A percentile compares a stretch with the other conserved stretches of the same genome.
phyloP scores from a whole-genome alignment of 2,329 filamentous ascomycete species.

The Aspergillus ibericus region DNA sequence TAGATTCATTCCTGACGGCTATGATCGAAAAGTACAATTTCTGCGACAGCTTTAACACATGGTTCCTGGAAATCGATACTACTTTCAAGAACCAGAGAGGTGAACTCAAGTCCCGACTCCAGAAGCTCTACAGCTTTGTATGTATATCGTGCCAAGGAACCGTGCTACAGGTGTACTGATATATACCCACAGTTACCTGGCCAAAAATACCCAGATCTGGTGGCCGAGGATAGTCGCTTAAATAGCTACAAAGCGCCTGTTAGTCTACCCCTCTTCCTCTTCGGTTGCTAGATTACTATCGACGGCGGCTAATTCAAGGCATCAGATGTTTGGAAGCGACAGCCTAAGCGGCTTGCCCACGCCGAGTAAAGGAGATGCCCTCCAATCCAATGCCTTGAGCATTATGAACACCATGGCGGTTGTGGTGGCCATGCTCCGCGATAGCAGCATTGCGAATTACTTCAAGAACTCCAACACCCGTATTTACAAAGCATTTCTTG shows the following conservation, averaged over 20 bases:
- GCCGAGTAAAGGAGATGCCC: background rate
- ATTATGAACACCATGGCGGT: constrained; percentile 4
- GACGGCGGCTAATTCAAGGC: background rate
- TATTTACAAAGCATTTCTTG: constrained; percentile 2
- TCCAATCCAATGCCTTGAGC: background rate
- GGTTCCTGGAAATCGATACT: background rate
- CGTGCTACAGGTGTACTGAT: background rate
- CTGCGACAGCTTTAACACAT: background rate
- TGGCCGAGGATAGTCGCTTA: background rate
- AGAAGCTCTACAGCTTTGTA: background rate
- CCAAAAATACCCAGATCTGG: background rate
- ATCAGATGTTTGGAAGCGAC: background rate
- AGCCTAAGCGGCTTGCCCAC: background rate
- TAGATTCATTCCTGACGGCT: background rate
- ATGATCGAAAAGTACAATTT: background rate
- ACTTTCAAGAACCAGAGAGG: background rate
- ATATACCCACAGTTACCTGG: background rate
- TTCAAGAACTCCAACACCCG: constrained; percentile 4
- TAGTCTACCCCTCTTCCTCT: background rate
- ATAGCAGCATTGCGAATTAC: background rate
- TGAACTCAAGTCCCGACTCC: background rate
- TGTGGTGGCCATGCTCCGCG: background rate
- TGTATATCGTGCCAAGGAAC: background rate
- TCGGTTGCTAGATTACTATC: rapidly evolving
- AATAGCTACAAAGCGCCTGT: background rate